Percentiles rank a stretch among this genome's conserved stretches.
These are phyloP conservation scores for Salix viminalis DNA, from an alignment of 345 rosid species.

Conservation along the genomic window DNA sequence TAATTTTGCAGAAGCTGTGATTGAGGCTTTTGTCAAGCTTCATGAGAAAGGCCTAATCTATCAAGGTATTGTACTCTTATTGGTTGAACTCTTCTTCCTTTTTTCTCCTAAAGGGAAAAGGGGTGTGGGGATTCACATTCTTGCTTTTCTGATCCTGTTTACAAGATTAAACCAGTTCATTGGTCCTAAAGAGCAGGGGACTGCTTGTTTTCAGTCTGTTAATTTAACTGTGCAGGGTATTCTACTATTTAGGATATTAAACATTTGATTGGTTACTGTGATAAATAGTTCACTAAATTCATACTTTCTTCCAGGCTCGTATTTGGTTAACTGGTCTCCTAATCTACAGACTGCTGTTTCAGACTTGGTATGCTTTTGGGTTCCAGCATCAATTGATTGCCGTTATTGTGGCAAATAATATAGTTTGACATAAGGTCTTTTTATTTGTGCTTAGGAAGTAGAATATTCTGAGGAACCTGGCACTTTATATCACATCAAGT, in stretches of 20 bases:
- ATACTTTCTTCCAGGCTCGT: slow-evolving; percentile 61
- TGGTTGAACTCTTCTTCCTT: neutral
- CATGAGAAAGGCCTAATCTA: slow-evolving; percentile 93
- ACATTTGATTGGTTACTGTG: neutral
- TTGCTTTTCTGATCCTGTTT: neutral
- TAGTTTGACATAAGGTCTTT: slow-evolving; percentile 5
- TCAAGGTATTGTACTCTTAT: slow-evolving; percentile 47
- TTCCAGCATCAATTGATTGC: slow-evolving; percentile 9
- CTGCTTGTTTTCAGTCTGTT: neutral
- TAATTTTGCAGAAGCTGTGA: slow-evolving; percentile 67
- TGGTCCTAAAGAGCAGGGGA: neutral
- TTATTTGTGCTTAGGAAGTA: slow-evolving; percentile 62
- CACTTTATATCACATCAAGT: slow-evolving; percentile 74
- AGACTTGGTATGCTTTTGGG: slow-evolving; percentile 66
- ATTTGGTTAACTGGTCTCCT: slow-evolving; percentile 99
- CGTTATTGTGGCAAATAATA: neutral
- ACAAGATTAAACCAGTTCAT: neutral
- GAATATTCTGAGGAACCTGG: slow-evolving; percentile 98
- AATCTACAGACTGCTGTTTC: slow-evolving; percentile 98
- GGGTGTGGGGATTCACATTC: neutral
- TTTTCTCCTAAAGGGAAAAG: neutral
- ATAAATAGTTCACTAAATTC: slow-evolving; percentile 15
- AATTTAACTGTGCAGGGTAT: neutral
- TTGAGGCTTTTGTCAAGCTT: slow-evolving; percentile 88
- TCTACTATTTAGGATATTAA: neutral